Conservation (phyloP, 2,329 filamentous ascomycete species). For the Stachybotrys echinatus region DNA sequence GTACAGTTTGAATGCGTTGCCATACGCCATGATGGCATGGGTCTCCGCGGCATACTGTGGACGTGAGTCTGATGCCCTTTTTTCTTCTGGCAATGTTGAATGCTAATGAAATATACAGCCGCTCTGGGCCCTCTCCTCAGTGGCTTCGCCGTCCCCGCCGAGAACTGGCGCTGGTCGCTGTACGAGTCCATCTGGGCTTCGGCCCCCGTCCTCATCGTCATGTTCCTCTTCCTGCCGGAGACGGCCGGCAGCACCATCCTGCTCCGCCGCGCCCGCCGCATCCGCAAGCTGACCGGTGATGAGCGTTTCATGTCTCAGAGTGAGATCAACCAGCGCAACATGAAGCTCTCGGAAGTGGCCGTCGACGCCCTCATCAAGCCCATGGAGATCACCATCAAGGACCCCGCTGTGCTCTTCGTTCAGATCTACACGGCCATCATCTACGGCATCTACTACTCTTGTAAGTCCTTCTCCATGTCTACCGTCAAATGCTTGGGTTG, state of each 20-base stretch:
- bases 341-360: constrained; percentile 40
- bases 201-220: constrained; percentile 51
- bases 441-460: constrained; percentile 58
- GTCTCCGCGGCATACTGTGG: constrained; percentile 47
- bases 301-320: constrained; percentile 52
- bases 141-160: constrained; percentile 52
- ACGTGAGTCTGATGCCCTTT: constrained; percentile 19
- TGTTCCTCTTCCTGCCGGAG: constrained; percentile 61
- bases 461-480: no score
- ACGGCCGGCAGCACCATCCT: constrained; percentile 56
- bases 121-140: constrained; percentile 57
- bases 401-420: constrained; percentile 57
- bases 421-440: constrained; percentile 57
- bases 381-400: constrained; percentile 53
- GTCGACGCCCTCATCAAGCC: constrained; percentile 57
- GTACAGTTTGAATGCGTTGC: constrained; percentile 49
- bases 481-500: neutral
- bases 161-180: constrained; percentile 59
- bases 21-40: constrained; percentile 56
- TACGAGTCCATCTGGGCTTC: constrained; percentile 61
- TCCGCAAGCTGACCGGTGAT: constrained; percentile 56
- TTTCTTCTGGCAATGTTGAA: constrained; percentile 31
- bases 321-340: constrained; percentile 57
- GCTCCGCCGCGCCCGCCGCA: constrained; percentile 53
- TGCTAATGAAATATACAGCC: no score